Conservation (phyloP, 1,139 yeast species). For the Sugiyamaella paludigena region DNA sequence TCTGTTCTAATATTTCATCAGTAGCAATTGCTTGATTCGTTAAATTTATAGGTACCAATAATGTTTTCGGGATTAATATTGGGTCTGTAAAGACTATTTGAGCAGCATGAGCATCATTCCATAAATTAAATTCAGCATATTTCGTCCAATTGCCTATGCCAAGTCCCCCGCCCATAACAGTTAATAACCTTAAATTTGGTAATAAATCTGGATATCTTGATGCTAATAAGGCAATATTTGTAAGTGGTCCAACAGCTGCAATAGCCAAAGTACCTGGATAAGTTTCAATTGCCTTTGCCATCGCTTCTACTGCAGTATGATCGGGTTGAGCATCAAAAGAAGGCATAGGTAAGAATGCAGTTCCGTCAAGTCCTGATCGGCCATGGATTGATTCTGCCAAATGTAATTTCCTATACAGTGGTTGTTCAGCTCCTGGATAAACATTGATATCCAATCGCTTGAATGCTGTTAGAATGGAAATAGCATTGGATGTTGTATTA, state of each 20-base stretch:
- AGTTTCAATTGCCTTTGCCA: slow-evolving; percentile 49
- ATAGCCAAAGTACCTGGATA: slow-evolving; percentile 52
- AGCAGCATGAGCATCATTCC: slow-evolving; percentile 78
- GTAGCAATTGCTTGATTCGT: slow-evolving; percentile 71
- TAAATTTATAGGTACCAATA: slow-evolving; percentile 64
- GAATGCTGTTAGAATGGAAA: slow-evolving; percentile 62
- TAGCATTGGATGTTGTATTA: slow-evolving; percentile 67
- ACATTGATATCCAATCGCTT: slow-evolving; percentile 53
- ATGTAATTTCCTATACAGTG: slow-evolving; percentile 50
- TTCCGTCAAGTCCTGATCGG: slow-evolving; percentile 70
- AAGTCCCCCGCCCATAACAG: slow-evolving; percentile 79
- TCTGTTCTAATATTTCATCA: slow-evolving; percentile 40
- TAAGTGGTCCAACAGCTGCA: slow-evolving; percentile 70
- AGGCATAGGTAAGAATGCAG: slow-evolving; percentile 54
- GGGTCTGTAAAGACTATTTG: slow-evolving; percentile 50
- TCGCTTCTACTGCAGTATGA: slow-evolving; percentile 53
- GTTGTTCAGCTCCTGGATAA: slow-evolving; percentile 60
- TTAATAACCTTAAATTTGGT: slow-evolving; percentile 47
- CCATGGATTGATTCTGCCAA: slow-evolving; percentile 74
- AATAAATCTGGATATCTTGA: slow-evolving; percentile 51
- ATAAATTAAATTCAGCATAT: slow-evolving; percentile 75
- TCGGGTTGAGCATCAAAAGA: slow-evolving; percentile 39
- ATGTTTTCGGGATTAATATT: slow-evolving; percentile 47
- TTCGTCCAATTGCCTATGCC: slow-evolving; percentile 47
- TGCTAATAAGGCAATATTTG: slow-evolving; percentile 62